Conservation (phyloP, 192 early-diverging fungal genomes). For the Umbelopsis vinacea region DNA sequence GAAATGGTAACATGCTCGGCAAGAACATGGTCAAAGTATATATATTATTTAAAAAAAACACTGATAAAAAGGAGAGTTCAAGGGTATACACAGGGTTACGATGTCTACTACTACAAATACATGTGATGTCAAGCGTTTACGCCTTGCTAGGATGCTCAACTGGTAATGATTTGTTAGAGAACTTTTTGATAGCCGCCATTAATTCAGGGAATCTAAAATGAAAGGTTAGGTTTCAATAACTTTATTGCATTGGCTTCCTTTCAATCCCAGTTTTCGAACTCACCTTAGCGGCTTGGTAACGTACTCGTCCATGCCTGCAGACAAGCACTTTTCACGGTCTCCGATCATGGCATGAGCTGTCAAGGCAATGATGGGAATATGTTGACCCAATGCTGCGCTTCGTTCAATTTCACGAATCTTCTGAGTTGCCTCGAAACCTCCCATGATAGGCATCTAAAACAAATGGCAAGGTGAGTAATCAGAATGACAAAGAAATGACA, state of each 20-base stretch:
- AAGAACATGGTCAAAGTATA: not conserved
- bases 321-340: conserved; percentile 84
- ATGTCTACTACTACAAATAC: not conserved
- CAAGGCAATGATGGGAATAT: conserved; percentile 82
- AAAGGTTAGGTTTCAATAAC: not conserved
- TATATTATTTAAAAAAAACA: no score
- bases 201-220: conserved; percentile 59
- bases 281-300: conserved; percentile 63
- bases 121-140: not conserved
- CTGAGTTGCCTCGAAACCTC: conserved; percentile 83
- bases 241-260: no score
- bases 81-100: not conserved
- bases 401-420: conserved; percentile 75
- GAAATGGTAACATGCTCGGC: not conserved
- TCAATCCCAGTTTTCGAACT: not conserved
- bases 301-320: conserved; percentile 81
- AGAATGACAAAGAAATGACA: no score
- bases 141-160: conserved; percentile 13
- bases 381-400: conserved; percentile 37
- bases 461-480: no score
- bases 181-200: conserved; percentile 71
- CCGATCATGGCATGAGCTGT: conserved; percentile 90
- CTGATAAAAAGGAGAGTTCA: no score
- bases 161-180: conserved; percentile 26
- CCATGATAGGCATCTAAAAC: conserved; percentile 88